Evolutionary conservation across 768 basidiomycete genomes (phyloP).

Genomic region (Lanmaoa rubissima): DNA sequence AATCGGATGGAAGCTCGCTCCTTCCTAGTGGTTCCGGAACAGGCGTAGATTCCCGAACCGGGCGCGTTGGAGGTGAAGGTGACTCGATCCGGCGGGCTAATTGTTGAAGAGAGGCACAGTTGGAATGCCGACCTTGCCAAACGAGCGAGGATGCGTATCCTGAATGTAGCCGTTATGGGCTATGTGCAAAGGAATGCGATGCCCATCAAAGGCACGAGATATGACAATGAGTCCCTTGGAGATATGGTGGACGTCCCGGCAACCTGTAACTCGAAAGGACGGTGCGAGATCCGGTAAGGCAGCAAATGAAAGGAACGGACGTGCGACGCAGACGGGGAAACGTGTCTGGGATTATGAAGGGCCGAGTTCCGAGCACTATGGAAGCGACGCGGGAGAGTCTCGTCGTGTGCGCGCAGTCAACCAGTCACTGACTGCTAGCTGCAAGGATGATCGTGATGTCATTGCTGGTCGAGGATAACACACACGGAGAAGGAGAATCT

Average conservation of each 20-base stretch:
- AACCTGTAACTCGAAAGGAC: neutral
- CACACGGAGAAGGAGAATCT: neutral
- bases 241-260: conserved; percentile 9
- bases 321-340: conserved; percentile 7
- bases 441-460: neutral
- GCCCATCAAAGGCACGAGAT: neutral
- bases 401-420: too few relatives aligned
- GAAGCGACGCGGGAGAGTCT: conserved; percentile 1
- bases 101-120: conserved; percentile 1
- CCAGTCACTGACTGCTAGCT: too few relatives aligned
- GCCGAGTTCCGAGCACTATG: conserved; percentile 2
- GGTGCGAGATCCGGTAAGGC: conserved; percentile 11
- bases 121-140: conserved; percentile 1
- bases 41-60: conserved; percentile 5
- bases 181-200: neutral
- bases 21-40: neutral
- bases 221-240: neutral
- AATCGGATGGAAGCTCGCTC: conserved; percentile 7
- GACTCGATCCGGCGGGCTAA: conserved; percentile 5
- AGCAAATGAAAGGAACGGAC: neutral
- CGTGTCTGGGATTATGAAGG: neutral
- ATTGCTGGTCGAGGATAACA: neutral
- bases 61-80: neutral
- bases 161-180: neutral
- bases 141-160: neutral